These are phyloP conservation scores for Populus ilicifolia DNA, from an alignment of 345 rosid species.

Conservation along the genomic window DNA sequence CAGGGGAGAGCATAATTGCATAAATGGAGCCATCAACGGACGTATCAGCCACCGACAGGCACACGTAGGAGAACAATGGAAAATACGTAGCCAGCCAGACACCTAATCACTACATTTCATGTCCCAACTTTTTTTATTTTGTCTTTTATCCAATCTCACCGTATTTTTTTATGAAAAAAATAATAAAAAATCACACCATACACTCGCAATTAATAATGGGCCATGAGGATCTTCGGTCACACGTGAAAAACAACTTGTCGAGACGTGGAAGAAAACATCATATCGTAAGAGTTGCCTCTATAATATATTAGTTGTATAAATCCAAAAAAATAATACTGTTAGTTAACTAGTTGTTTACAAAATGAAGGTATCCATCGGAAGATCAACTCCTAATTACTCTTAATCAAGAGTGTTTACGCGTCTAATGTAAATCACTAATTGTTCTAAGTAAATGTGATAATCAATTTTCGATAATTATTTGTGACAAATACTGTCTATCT, in stretches of 20 bases:
- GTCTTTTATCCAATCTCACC: background rate
- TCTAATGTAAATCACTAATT: background rate
- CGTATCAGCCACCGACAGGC: slow-evolving; percentile 32
- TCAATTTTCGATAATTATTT: too few relatives aligned
- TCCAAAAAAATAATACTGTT: background rate
- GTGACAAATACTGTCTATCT: background rate
- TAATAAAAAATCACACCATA: too few relatives aligned
- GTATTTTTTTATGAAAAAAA: background rate
- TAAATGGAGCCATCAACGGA: background rate
- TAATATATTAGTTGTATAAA: background rate
- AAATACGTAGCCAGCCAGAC: slow-evolving; percentile 22
- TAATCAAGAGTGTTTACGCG: background rate
- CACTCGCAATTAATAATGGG: slow-evolving; percentile 1
- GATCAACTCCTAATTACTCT: background rate
- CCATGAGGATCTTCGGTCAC: slow-evolving; percentile 20
- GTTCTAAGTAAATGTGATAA: background rate
- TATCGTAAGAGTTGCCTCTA: background rate
- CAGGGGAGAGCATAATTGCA: background rate
- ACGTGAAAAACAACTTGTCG: slow-evolving; percentile 24
- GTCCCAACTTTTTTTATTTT: background rate
- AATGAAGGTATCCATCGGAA: background rate
- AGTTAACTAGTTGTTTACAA: too few relatives aligned
- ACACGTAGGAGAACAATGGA: slow-evolving; percentile 4
- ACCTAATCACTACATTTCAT: slow-evolving; percentile 6
- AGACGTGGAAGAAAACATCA: slow-evolving; percentile 23